phyloP scores from a whole-genome alignment of 768 basidiomycete genomes.

The Bullera alba region DNA sequence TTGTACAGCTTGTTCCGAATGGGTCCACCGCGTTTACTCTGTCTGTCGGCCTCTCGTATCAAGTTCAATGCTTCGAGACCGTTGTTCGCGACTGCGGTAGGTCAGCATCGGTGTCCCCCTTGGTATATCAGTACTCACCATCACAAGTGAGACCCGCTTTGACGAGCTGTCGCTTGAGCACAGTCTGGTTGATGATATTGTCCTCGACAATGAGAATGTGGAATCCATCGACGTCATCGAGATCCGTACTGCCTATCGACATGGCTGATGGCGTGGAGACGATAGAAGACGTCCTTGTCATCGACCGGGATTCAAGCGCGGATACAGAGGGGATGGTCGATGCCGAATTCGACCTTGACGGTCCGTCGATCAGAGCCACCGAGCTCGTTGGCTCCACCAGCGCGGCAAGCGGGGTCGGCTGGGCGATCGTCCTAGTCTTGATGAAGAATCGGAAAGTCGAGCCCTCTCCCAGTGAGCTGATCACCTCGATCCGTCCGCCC shows the following conservation, averaged over 20 bases:
- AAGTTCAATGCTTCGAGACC: conserved; percentile 39
- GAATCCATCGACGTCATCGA: conserved; percentile 5
- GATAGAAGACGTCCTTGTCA: background rate
- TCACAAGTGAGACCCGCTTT: conserved; percentile 41
- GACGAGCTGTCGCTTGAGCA: conserved; percentile 36
- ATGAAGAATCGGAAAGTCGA: conserved; percentile 42
- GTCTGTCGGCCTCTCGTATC: conserved; percentile 25
- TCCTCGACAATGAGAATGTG: conserved; percentile 38
- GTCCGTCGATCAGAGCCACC: background rate
- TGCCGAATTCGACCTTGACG: background rate
- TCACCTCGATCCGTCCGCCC: conserved; percentile 43
- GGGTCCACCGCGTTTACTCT: conserved; percentile 13
- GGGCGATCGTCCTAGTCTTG: conserved; percentile 24
- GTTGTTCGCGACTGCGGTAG: conserved; percentile 26
- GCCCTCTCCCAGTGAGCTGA: conserved; percentile 34
- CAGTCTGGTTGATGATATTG: conserved; percentile 43
- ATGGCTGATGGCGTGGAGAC: background rate
- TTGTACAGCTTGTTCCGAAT: conserved; percentile 22
- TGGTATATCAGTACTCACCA: conserved; percentile 10
- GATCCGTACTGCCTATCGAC: conserved; percentile 1
- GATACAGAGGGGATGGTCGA: background rate
- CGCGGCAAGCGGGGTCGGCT: background rate
- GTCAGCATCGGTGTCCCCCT: background rate
- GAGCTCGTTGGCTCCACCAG: background rate
- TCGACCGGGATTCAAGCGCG: background rate